A percentile compares a stretch with the other conserved stretches of the same genome.
Conservation (phyloP, 2,329 filamentous ascomycete genomes). For the Arthrobotrys pseudoclavata region DNA sequence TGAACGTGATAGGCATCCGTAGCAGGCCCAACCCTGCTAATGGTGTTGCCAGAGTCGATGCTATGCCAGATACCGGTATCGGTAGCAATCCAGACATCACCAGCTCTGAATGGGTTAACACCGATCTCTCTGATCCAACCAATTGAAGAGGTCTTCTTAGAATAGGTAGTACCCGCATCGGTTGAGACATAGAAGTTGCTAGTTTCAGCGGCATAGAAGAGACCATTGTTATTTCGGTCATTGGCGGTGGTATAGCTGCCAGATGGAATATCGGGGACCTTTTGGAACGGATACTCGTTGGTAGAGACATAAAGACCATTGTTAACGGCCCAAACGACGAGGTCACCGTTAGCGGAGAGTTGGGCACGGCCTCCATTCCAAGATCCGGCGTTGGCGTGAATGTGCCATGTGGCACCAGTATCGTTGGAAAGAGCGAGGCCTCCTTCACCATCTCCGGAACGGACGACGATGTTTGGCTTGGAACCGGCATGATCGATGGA, state of each 20-base stretch:
- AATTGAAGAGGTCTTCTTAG: constrained; percentile 61
- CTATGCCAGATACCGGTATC: constrained; percentile 72
- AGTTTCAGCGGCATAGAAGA: constrained; percentile 71
- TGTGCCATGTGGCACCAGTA: constrained; percentile 70
- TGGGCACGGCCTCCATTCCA: constrained; percentile 52
- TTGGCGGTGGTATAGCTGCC: constrained; percentile 70
- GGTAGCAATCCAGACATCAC: constrained; percentile 74
- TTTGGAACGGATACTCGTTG: constrained; percentile 67
- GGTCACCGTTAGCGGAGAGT: constrained; percentile 54
- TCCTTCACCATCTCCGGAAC: constrained; percentile 67
- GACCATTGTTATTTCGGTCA: constrained; percentile 71
- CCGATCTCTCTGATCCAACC: constrained; percentile 71
- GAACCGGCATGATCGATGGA: constrained; percentile 67
- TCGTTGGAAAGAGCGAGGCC: constrained; percentile 69
- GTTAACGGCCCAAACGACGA: constrained; percentile 58
- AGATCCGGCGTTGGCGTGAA: constrained; percentile 68
- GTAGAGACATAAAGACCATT: constrained; percentile 51
- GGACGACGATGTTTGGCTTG: constrained; percentile 68
- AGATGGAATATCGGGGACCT: constrained; percentile 68
- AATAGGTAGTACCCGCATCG: constrained; percentile 69
- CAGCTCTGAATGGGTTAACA: constrained; percentile 72
- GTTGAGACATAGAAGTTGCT: constrained; percentile 71
- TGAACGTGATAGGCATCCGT: constrained; percentile 61
- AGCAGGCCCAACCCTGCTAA: constrained; percentile 65
- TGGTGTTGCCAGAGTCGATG: constrained; percentile 70